Base-by-base conservation (phyloP, 495 filamentous ascomycete genomes). In the Bacidia rubella region DNA sequence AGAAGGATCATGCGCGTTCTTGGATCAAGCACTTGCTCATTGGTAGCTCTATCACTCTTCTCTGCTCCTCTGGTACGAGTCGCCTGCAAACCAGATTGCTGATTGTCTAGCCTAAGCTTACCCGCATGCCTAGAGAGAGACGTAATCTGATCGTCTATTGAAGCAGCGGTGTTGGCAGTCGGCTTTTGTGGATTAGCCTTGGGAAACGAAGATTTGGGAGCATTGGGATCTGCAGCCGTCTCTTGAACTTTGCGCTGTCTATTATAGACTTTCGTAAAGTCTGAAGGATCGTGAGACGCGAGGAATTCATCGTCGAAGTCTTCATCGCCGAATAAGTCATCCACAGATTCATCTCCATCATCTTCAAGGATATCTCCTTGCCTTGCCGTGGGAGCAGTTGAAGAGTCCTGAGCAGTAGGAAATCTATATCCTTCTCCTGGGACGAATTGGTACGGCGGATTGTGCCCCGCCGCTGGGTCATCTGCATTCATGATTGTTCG, bases 1-100 rank as follows among this genome's bases (percentile, higher is more conserved):
- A 95, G 71, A 35, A 98, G 72, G 45, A 97, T 90, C 87, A 95
- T 94, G 50, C 89, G 81, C 24, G 92, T 97, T 23, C 87, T 78
- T 29, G 88, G 86, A 68, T 98, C 92, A 56, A 98, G 71, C 27
- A 97, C 92, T 62, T 94, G 85, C 64, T 97, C 92, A 56, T 74
- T 86, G 2, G 92, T 98, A 48, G 92, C 92, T 50, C 92, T 81
- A 62, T 97, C 90, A 54, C 83, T 81, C 69, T 87, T 90, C 67
- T 98, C 92, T 61, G 68, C 68, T 55, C 66, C 69, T 63, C 66
- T 63, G 15, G 64, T 69, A 54, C 69, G 68, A 38, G 76, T 77
- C 42, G 75, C 77, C 46, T 72, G 71, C 17, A 77, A 51, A 2
- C 77, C 75, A 2, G 76, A 71, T 52, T 79, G 73, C 17, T 72